These are phyloP conservation scores for Westerdykella ornata DNA, from an alignment of 2,329 filamentous ascomycete genomes.

Conservation along the genomic window DNA sequence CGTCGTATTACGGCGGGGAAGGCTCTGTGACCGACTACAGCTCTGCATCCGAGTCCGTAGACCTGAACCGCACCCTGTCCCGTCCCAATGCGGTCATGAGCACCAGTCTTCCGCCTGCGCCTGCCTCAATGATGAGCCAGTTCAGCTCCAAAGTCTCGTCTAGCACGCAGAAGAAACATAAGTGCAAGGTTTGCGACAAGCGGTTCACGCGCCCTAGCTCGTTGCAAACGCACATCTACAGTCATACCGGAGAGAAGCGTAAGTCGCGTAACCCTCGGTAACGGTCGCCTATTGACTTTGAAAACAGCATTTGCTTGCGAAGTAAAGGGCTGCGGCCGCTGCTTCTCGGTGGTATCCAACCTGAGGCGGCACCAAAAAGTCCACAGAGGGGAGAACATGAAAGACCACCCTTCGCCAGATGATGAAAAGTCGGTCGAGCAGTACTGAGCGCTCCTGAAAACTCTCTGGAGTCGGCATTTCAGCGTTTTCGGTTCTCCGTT, in stretches of 20 bases:
- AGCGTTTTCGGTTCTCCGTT: constrained; percentile 17
- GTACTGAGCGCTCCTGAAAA: constrained; percentile 11
- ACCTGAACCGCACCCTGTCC: constrained; percentile 75
- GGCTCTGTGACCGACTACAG: constrained; percentile 89
- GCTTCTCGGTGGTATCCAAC: constrained; percentile 97
- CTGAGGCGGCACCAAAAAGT: constrained; percentile 91
- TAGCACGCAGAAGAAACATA: constrained; percentile 98
- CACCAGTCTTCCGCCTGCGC: constrained; percentile 65
- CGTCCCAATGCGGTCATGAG: constrained; percentile 62
- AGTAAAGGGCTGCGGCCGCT: constrained; percentile 86
- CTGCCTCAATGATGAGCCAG: constrained; percentile 96
- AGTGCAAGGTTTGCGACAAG: constrained; percentile 98
- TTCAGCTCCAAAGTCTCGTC: constrained; percentile 96
- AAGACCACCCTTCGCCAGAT: constrained; percentile 44
- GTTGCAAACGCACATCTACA: constrained; percentile 96
- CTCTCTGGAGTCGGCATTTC: constrained; percentile 1
- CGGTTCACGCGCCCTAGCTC: constrained; percentile 92
- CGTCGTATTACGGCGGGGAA: constrained; percentile 73
- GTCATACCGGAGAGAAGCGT: constrained; percentile 97
- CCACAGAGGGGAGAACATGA: constrained; percentile 65
- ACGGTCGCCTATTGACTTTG: no score
- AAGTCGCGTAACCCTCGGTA: constrained; percentile 43
- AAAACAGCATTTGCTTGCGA: constrained; percentile 83
- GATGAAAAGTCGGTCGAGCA: constrained; percentile 35
- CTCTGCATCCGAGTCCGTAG: constrained; percentile 78